Percentiles rank a stretch among this genome's conserved stretches.
These are phyloP conservation scores for Hymenoscyphus repandus DNA, from an alignment of 2,329 filamentous ascomycete genomes.

Conservation along the genomic window DNA sequence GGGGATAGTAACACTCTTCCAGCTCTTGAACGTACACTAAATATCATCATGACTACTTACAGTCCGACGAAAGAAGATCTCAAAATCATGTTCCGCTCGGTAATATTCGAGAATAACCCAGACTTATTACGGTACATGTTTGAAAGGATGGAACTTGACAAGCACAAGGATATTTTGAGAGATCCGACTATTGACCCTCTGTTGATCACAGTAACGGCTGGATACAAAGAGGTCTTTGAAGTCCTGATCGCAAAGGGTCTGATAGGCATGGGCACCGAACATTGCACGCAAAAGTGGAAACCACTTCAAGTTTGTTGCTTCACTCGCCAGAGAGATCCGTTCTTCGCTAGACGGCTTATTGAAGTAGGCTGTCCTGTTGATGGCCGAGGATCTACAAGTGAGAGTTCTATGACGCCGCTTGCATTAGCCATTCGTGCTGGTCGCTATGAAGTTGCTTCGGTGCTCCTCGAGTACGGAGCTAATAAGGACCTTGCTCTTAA, in stretches of 20 bases:
- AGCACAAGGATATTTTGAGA: neutral
- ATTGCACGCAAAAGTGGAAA: neutral
- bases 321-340: neutral
- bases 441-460: neutral
- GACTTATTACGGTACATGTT: neutral
- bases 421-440: neutral
- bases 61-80: neutral
- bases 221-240: neutral
- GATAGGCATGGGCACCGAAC: neutral
- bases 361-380: slow-evolving; percentile 4
- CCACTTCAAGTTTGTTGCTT: slow-evolving; percentile 3
- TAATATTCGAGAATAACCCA: neutral
- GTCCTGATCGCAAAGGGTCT: neutral
- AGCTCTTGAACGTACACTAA: neutral
- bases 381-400: neutral
- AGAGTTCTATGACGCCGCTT: neutral
- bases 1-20: neutral
- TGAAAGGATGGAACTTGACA: neutral
- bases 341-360: neutral
- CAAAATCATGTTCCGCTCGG: neutral
- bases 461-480: neutral
- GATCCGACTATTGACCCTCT: neutral
- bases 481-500: neutral
- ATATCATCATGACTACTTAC: neutral
- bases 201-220: neutral